Evolutionary conservation across 345 rosid species (phyloP).

Genomic region (Gynandropsis gynandra): DNA sequence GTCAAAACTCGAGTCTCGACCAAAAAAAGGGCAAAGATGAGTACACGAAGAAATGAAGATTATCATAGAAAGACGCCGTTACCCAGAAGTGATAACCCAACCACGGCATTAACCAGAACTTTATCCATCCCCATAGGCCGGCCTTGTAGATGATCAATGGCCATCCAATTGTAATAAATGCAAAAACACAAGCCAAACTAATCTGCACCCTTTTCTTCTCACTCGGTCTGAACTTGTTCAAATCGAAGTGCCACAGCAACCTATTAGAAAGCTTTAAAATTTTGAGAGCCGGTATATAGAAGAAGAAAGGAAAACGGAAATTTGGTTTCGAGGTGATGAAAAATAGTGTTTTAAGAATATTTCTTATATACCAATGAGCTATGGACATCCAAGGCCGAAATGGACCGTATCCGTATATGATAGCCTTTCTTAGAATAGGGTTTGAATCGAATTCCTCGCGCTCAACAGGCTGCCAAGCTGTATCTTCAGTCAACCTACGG

Average conservation of each 20-base stretch:
- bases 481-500: conserved; percentile 70
- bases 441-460: conserved; percentile 64
- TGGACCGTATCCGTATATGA: conserved; percentile 82
- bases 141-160: conserved; percentile 75
- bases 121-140: conserved; percentile 82
- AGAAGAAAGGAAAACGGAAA: neutral
- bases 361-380: conserved; percentile 66
- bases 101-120: conserved; percentile 97
- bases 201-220: conserved; percentile 82
- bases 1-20: neutral
- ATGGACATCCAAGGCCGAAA: conserved; percentile 94
- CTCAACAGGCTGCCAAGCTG: conserved; percentile 91
- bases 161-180: conserved; percentile 93
- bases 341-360: neutral
- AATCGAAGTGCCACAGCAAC: conserved; percentile 77
- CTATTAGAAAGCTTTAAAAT: conserved; percentile 31
- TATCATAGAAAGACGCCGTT: conserved; percentile 24
- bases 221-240: conserved; percentile 75
- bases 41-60: no score
- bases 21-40: conserved; percentile 3
- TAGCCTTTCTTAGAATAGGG: conserved; percentile 57
- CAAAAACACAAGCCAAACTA: conserved; percentile 91
- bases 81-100: conserved; percentile 95
- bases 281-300: conserved; percentile 1
- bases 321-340: neutral